phyloP scores from a whole-genome alignment of 176 grass and related monocot genomes.

The Lolium multiflorum region DNA sequence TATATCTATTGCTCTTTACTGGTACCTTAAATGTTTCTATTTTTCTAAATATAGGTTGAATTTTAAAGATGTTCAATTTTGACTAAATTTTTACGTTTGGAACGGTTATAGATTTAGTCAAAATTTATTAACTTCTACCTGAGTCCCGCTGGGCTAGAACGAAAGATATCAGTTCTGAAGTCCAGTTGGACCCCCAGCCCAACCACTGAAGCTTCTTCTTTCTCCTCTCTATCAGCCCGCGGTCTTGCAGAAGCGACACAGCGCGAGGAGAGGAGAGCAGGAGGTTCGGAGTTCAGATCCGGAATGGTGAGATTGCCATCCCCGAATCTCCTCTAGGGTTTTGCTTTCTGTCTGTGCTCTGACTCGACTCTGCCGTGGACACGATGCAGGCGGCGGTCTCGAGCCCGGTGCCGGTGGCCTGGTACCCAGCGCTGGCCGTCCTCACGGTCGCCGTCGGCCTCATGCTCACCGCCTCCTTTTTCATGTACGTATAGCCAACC shows the following conservation, averaged over 20 bases:
- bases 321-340: neutral
- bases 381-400: conserved; percentile 68
- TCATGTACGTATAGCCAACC: conserved; percentile 59
- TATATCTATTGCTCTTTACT: too few relatives aligned
- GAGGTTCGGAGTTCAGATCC: conserved; percentile 1
- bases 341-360: neutral
- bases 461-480: conserved; percentile 82
- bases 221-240: neutral
- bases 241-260: neutral
- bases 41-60: too few relatives aligned
- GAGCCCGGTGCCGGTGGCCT: conserved; percentile 78
- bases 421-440: conserved; percentile 75
- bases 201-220: neutral
- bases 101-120: too few relatives aligned
- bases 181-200: neutral
- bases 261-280: neutral
- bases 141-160: neutral
- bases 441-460: conserved; percentile 70
- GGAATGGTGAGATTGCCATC: conserved; percentile 18
- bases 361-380: neutral
- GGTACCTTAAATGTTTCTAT: too few relatives aligned
- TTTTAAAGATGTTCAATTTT: too few relatives aligned
- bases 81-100: too few relatives aligned
- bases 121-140: too few relatives aligned
- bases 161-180: neutral